Percentiles rank a stretch among this genome's conserved stretches.
Conservation (phyloP, 2,329 filamentous ascomycete species). For the Simplicillium aogashimaense region DNA sequence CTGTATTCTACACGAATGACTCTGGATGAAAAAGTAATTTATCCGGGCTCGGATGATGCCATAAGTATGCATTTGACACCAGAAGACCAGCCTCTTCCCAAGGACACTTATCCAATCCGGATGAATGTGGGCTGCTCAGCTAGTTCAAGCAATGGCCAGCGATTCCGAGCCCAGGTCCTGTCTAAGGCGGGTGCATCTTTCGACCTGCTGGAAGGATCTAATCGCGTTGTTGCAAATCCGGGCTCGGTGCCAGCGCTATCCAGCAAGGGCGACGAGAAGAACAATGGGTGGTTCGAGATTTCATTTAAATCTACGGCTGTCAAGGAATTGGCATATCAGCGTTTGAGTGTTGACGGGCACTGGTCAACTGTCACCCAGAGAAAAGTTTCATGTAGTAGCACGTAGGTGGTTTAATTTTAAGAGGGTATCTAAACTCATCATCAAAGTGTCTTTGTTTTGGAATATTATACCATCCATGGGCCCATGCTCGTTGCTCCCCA, state of each 20-base stretch:
- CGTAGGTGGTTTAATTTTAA: too few relatives aligned
- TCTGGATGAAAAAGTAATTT: slow-evolving; percentile 12
- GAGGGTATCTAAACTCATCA: too few relatives aligned
- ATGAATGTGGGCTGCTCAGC: slow-evolving; percentile 10
- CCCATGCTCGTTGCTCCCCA: too few relatives aligned
- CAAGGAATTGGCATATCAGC: not conserved
- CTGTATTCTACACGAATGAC: slow-evolving; percentile 22
- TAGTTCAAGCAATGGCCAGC: not conserved
- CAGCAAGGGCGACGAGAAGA: too few relatives aligned
- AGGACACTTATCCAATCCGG: slow-evolving; percentile 17
- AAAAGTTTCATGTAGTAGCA: not conserved
- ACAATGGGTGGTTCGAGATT: not conserved
- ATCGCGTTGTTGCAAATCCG: slow-evolving; percentile 14
- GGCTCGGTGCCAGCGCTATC: not conserved
- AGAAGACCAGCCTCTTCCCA: slow-evolving; percentile 19
- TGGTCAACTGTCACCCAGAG: not conserved
- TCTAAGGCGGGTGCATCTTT: slow-evolving; percentile 13
- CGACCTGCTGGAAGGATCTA: slow-evolving; percentile 14
- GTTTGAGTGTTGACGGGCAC: not conserved
- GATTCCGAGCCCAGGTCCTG: slow-evolving; percentile 10
- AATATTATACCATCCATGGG: too few relatives aligned
- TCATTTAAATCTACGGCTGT: not conserved
- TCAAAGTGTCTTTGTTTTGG: too few relatives aligned
- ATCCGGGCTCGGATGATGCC: slow-evolving; percentile 16
- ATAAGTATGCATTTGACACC: slow-evolving; percentile 19